phyloP scores from a whole-genome alignment of 2,329 filamentous ascomycete species.

The Nigrospora sphaerica region DNA sequence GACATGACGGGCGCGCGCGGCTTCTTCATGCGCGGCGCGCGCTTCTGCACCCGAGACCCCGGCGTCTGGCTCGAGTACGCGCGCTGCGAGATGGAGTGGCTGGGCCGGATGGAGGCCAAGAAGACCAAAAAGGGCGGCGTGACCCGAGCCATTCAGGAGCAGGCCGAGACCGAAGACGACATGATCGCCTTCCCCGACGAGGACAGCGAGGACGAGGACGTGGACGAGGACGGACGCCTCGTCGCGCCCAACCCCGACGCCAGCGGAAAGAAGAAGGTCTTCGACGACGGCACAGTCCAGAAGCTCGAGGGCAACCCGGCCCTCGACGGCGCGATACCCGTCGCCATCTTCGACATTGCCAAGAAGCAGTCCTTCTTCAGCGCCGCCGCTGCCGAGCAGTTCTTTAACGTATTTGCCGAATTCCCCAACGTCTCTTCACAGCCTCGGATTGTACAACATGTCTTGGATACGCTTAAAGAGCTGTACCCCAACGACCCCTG shows the following conservation, averaged over 20 bases:
- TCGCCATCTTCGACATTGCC: conserved; percentile 84
- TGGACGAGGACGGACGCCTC: conserved; percentile 29
- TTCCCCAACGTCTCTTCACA: conserved; percentile 64
- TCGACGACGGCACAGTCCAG: conserved; percentile 34
- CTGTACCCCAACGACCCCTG: conserved; percentile 53
- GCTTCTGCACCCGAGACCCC: conserved; percentile 75
- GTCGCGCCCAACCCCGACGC: conserved; percentile 37
- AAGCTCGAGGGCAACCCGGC: conserved; percentile 68
- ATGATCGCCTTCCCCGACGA: conserved; percentile 34
- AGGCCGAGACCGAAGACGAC: conserved; percentile 38
- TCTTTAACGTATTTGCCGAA: conserved; percentile 71
- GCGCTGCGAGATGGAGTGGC: conserved; percentile 85
- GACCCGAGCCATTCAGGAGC: conserved; percentile 47
- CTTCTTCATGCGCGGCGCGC: conserved; percentile 80
- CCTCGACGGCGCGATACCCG: conserved; percentile 85
- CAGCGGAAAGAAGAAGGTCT: conserved; percentile 34
- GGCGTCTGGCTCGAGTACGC: conserved; percentile 85
- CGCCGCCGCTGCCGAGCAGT: conserved; percentile 59
- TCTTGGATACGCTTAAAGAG: conserved; percentile 57
- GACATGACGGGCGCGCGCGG: conserved; percentile 82
- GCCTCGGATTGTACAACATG: conserved; percentile 62
- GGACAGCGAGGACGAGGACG: conserved; percentile 37
- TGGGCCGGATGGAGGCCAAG: conserved; percentile 71
- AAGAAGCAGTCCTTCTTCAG: conserved; percentile 69
- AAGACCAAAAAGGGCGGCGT: conserved; percentile 39